These are phyloP conservation scores for Suillus alpinus DNA, from an alignment of 768 basidiomycete genomes.

Conservation along the genomic window DNA sequence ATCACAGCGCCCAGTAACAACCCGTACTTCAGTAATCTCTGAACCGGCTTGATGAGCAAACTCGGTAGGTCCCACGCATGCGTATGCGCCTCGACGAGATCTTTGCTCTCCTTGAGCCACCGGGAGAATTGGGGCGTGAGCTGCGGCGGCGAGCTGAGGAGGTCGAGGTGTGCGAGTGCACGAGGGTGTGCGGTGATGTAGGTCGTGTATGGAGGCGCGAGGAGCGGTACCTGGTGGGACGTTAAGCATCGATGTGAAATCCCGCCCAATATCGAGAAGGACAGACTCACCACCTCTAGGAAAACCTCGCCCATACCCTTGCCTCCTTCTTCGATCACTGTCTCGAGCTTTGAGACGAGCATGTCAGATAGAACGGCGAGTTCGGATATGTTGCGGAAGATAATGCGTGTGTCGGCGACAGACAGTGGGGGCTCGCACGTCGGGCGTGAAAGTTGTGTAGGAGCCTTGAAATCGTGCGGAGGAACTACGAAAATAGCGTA, in stretches of 20 bases:
- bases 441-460: background rate
- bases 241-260: background rate
- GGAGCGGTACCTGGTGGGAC: constrained; percentile 52
- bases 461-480: constrained; percentile 20
- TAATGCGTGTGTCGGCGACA: constrained; percentile 61
- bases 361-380: constrained; percentile 69
- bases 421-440: constrained; percentile 56
- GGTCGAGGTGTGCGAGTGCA: constrained; percentile 65
- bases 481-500: constrained; percentile 18
- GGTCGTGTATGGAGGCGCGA: constrained; percentile 71
- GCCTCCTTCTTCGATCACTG: constrained; percentile 66
- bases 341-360: constrained; percentile 63
- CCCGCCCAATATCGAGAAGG: background rate
- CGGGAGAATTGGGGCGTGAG: constrained; percentile 38
- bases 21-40: constrained; percentile 92
- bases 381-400: constrained; percentile 77
- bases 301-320: constrained; percentile 72
- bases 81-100: constrained; percentile 66
- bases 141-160: constrained; percentile 40
- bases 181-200: constrained; percentile 81
- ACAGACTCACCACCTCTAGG: constrained; percentile 55
- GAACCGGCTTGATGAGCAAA: constrained; percentile 96
- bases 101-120: constrained; percentile 67
- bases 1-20: constrained; percentile 78
- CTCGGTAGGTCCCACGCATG: constrained; percentile 93